Conservation (phyloP, 768 basidiomycete genomes). For the Dacryopinax primogenitus region DNA sequence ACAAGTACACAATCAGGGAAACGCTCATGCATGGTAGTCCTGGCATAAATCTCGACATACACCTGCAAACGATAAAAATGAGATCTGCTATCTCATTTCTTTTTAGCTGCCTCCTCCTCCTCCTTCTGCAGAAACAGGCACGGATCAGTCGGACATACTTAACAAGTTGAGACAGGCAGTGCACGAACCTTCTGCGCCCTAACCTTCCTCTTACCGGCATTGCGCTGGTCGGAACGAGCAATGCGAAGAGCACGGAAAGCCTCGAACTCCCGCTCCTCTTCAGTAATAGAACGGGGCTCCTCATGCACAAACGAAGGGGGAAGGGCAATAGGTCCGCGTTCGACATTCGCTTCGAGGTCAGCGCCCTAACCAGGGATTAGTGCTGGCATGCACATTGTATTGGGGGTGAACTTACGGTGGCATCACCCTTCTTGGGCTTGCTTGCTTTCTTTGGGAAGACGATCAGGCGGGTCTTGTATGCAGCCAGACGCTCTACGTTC, state of each 20-base stretch:
- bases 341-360: conserved; percentile 65
- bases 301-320: conserved; percentile 58
- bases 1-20: not conserved
- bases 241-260: conserved; percentile 82
- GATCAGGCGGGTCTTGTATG: conserved; percentile 83
- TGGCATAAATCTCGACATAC: not conserved
- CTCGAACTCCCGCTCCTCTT: conserved; percentile 75
- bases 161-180: not conserved
- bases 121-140: conserved; percentile 46
- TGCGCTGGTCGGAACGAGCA: conserved; percentile 66
- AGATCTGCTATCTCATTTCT: conserved; percentile 44
- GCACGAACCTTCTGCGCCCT: conserved; percentile 73
- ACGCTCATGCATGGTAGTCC: not conserved
- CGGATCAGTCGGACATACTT: conserved; percentile 17
- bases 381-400: conserved; percentile 13
- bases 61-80: not conserved
- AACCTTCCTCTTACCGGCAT: conserved; percentile 78
- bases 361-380: conserved; percentile 44
- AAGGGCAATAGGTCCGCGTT: conserved; percentile 53
- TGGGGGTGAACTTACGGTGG: conserved; percentile 56
- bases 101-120: conserved; percentile 85
- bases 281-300: conserved; percentile 82
- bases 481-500: conserved; percentile 87
- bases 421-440: conserved; percentile 94
- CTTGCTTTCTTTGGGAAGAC: conserved; percentile 93